Evolutionary conservation across 805 yeast genomes (phyloP), one percentile per base, ranked within the genome.

Genomic region (Candida taoyuanica): DNA sequence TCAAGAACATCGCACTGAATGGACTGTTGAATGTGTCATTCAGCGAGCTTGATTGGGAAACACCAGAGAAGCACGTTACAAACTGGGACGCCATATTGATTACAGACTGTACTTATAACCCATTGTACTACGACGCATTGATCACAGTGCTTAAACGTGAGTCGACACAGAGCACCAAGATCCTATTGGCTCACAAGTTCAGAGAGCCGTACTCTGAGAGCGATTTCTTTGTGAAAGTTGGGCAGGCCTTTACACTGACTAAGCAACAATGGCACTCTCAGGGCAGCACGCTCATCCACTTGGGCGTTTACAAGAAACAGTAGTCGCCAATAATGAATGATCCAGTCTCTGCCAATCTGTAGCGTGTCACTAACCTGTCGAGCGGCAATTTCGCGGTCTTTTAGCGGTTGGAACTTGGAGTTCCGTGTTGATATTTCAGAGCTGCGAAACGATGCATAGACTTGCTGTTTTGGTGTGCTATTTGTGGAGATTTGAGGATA

Each of bases 21-120:
- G 21, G 23, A 3, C 20, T 36, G 0, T 12, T 16, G 7, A 17
- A 24, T 8, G 59, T 52, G n/a, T 29, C 25, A 8, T 68, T 65
- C 39, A 29, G 33, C 8, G 56, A 53, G 26, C 47, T 66, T 7
- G 70, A 67, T 37, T 68, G 73, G 73, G 67, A 57, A 26, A 37
- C 42, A 3, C 42, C 48, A 4, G 25, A 45, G 3, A 39, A 39
- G 30, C 21, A 26, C 17, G 23, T 17, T n/a, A 28, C 59, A 31
- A 17, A 42, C 40, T 38, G 74, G 64, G 54, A 73, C 41, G 29
- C 68, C 15, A 60, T 68, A 8, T 43, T 68, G 2, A 53, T 55
- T 2, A 63, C 71, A 4, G 73, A 68, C 43, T 68, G 73, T 34
- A 66, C 70, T 0, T 68, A 68, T 39, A 68, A 68, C 40, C 63